These are phyloP conservation scores for Heliocybe sulcata DNA, from an alignment of 1,284 basidiomycete species.

Conservation along the genomic window DNA sequence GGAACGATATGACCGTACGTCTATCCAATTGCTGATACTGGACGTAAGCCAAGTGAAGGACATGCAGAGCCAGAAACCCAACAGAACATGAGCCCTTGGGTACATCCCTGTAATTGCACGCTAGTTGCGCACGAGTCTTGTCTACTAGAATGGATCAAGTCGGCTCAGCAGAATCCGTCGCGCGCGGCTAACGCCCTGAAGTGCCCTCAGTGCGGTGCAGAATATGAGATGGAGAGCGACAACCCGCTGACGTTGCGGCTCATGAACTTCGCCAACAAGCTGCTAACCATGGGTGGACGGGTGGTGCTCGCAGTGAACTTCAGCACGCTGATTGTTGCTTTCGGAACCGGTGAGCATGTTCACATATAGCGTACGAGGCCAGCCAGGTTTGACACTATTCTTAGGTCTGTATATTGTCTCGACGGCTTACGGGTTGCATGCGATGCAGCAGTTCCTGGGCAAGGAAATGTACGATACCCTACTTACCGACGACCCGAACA, in stretches of 20 bases:
- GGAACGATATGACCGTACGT: conserved; percentile 47
- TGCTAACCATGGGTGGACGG: conserved; percentile 41
- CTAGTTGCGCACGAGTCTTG: conserved; percentile 74
- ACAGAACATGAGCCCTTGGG: conserved; percentile 37
- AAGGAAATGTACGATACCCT: conserved; percentile 53
- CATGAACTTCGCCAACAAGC: conserved; percentile 39
- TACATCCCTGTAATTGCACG: conserved; percentile 74
- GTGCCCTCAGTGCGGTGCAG: conserved; percentile 69
- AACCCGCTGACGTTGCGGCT: conserved; percentile 43
- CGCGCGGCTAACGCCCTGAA: conserved; percentile 57
- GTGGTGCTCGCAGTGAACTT: conserved; percentile 39
- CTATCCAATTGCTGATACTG: not conserved
- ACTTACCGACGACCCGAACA: conserved; percentile 53
- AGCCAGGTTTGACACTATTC: not conserved
- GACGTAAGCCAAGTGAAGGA: not conserved
- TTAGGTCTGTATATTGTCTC: conserved; percentile 55
- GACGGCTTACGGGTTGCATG: conserved; percentile 66
- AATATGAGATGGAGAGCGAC: conserved; percentile 60
- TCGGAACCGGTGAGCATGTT: conserved; percentile 30
- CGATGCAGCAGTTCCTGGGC: conserved; percentile 63
- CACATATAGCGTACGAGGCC: not conserved
- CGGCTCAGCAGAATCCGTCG: conserved; percentile 44
- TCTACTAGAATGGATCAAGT: conserved; percentile 69
- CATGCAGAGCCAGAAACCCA: conserved; percentile 29
- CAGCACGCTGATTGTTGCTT: conserved; percentile 33